A percentile compares a stretch with the other conserved stretches of the same genome.
Conservation (phyloP, 2,329 filamentous ascomycete genomes). For the Diaporthe sp. region DNA sequence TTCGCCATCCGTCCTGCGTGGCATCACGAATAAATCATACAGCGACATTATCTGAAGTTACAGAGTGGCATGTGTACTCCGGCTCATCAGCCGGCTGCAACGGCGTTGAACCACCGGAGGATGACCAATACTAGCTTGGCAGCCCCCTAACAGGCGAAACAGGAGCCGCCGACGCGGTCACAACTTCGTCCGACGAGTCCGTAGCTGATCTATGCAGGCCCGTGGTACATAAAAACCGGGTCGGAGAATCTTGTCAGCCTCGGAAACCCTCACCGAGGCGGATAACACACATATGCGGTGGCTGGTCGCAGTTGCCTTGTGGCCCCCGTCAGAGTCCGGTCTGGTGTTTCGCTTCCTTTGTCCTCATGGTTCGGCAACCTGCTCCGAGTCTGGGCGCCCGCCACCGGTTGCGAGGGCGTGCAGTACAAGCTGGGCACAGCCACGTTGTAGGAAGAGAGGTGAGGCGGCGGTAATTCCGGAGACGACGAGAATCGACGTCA, state of each 20-base stretch:
- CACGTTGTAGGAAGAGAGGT: not conserved
- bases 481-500: slow-evolving; percentile 22
- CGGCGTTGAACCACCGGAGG: slow-evolving; percentile 17
- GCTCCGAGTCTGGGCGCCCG: slow-evolving; percentile 8
- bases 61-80: slow-evolving; percentile 14
- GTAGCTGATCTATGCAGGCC: slow-evolving; percentile 12
- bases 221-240: slow-evolving; percentile 33
- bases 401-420: not conserved
- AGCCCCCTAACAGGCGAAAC: slow-evolving; percentile 26
- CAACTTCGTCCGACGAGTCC: slow-evolving; percentile 28
- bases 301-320: slow-evolving; percentile 17
- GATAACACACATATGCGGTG: slow-evolving; percentile 25
- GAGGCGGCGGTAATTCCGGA: slow-evolving; percentile 7
- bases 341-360: not conserved
- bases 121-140: slow-evolving; percentile 17
- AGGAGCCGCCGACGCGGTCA: slow-evolving; percentile 26
- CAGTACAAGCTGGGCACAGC: not conserved
- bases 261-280: slow-evolving; percentile 34
- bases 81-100: slow-evolving; percentile 23
- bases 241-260: slow-evolving; percentile 23
- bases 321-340: not conserved
- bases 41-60: not conserved
- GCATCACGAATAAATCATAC: not conserved
- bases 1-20: not conserved
- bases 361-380: not conserved